Conservation (phyloP, 1,139 yeast genomes). For the Candida anutae region DNA sequence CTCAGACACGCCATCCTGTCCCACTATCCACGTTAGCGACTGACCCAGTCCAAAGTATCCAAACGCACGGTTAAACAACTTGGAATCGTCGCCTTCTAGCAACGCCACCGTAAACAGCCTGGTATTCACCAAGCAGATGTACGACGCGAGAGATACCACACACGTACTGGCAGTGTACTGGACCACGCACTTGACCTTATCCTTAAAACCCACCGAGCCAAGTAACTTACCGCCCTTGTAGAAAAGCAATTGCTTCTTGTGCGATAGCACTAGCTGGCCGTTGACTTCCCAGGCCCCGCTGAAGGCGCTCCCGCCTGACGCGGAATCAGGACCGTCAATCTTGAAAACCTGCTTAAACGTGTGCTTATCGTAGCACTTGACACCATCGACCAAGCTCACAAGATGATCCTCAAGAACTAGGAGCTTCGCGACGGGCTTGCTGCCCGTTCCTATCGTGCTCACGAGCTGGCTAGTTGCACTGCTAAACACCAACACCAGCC, state of each 20-base stretch:
- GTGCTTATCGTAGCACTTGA: no score
- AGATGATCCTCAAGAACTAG: no score
- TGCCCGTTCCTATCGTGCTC: no score
- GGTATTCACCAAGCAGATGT: background rate
- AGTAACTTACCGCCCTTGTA: background rate
- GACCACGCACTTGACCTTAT: background rate
- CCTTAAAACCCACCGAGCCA: background rate
- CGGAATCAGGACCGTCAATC: no score
- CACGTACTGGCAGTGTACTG: background rate
- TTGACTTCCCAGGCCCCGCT: slow-evolving; percentile 4
- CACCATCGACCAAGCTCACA: no score
- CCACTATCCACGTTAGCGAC: background rate
- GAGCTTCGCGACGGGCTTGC: no score
- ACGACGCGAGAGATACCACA: background rate
- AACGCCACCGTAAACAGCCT: background rate
- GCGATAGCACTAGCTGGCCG: background rate
- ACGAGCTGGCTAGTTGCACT: no score
- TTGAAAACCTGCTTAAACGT: no score
- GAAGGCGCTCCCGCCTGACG: slow-evolving; percentile 18
- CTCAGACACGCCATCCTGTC: no score
- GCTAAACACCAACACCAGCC: no score
- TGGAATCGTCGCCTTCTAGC: background rate
- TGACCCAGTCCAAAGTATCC: background rate
- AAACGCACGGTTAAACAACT: background rate
- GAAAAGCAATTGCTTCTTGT: background rate